Evolutionary conservation across 306 rosid species (phyloP), one percentile per base, ranked within the genome.

Genomic region (Hippophae rhamnoides): DNA sequence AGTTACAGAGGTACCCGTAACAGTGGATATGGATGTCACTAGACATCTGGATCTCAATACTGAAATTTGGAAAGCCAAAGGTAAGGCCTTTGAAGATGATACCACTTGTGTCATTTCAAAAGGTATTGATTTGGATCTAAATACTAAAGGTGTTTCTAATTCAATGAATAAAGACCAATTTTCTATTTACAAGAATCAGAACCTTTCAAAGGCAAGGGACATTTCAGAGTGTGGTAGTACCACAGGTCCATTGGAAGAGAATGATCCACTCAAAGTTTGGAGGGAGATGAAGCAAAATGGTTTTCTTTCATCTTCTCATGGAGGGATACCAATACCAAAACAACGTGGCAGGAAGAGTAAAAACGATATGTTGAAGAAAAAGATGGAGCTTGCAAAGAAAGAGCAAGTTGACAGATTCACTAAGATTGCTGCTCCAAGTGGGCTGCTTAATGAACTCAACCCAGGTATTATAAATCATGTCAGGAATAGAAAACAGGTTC

Each of bases 401-500:
- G 99, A 93, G 64, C 95, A 93, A 73, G 81, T 86, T 25, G 85
- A 66, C 69, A 72, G 81, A 76, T 93, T 93, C 23, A 71, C 97
- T 2, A 88, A 86, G 85, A 75, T 88, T 66, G 99, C 99, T 57
- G 99, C 99, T 75, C 99, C 99, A 57, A 88, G 95, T 84, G 99
- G 99, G 63, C 78, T 93, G 70, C 81, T 93, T 61, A 86, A 75
- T 71, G 97, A 79, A n/a, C 73, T 93, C 72, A 93, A 93, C 79
- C 99, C 99, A 6, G 96, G 97, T 72, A 93, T 93, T 59, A 93
- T 93, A 67, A 93, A 93, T 77, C 99, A 93, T 72, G 99, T 93
- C 54, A 82, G 99, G 76, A 93, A 93, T 63, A 80, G 80, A 61
- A 93, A 88, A 61, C 99, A 93, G 70, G 99, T 93, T 25, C 99